Base-by-base conservation (phyloP, 1,139 yeast species). In the Magnusiomyces clavatus region DNA sequence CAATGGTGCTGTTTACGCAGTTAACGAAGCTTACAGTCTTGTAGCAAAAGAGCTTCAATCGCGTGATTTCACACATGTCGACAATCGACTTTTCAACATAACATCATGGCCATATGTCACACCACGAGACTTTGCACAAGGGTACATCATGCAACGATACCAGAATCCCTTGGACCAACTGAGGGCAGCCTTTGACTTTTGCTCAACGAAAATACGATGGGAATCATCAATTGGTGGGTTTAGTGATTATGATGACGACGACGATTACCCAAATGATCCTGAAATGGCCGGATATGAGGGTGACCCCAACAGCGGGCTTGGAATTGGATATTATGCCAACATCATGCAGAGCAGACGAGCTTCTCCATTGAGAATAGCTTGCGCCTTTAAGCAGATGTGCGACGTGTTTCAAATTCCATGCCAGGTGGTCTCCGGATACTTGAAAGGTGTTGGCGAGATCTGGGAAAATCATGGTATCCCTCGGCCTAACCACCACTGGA, bases 401-500 rank as follows among this genome's bases (percentile, higher is more conserved):
- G 83, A 79, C 54, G 77, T 84, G 0, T 72, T 90, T 51, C 81
- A 83, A 24, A 76, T 92, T 44, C 82, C 83, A 11, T 79, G 89
- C 56, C 94, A 86, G 57, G 75, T 89, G 1, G 81, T 92, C 1
- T 71, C 81, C 38, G 98, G 98, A 2, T 86, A 86, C 60, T 76
- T 92, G 71, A 88, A 90, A 63, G 78, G 82, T 37, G 95, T 96
- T 4, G 80, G 81, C 47, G 81, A 78, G 57, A 69, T 75, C 55
- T 74, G 75, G 20, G 67, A 67, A 47, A 65, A 66, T 39, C 60
- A 64, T 20, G 71, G 65, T 5, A 52, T 67, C 68, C 78, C 82
- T 51, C 79, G 80, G 39, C 73, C 82, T 44, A 88, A 89, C 62
- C 98, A 92, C 67, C 81, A 87, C 55, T 92, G 98, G 98, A 75